These are phyloP conservation scores for Cladosporium sp. DNA, from an alignment of 2,329 filamentous ascomycete species.

Conservation along the genomic window DNA sequence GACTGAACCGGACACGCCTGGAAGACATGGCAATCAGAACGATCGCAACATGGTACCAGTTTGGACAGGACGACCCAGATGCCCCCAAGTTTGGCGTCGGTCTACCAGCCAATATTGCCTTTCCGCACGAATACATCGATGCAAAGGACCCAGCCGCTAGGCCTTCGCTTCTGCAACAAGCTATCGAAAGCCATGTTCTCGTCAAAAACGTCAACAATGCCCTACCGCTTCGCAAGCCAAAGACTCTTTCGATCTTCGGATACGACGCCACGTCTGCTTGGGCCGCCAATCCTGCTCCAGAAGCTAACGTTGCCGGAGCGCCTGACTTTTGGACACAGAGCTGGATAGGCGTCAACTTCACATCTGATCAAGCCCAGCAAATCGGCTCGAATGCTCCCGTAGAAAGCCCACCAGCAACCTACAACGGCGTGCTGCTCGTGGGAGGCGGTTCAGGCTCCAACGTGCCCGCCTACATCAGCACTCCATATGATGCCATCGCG, in stretches of 20 bases:
- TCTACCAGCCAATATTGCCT: conserved; percentile 45
- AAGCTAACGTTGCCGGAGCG: conserved; percentile 6
- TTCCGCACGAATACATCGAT: conserved; percentile 49
- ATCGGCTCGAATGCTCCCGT: conserved; percentile 30
- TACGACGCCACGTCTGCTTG: conserved; percentile 46
- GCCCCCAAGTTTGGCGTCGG: conserved; percentile 38
- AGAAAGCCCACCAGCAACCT: conserved; percentile 18
- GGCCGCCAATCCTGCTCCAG: conserved; percentile 19
- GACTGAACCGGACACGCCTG: conserved; percentile 50
- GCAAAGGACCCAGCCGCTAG: conserved; percentile 48
- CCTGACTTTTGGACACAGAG: conserved; percentile 17
- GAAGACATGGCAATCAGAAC: conserved; percentile 54
- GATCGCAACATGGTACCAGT: conserved; percentile 52
- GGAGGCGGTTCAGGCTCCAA: conserved; percentile 32
- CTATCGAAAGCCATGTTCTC: conserved; percentile 57
- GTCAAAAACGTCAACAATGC: conserved; percentile 55
- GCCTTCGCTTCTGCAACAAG: conserved; percentile 48
- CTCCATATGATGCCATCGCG: conserved; percentile 32
- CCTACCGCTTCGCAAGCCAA: conserved; percentile 48
- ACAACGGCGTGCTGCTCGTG: conserved; percentile 29
- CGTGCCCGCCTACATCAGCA: conserved; percentile 29
- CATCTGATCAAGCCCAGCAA: conserved; percentile 15
- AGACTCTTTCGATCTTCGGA: conserved; percentile 53
- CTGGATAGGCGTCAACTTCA: conserved; percentile 16
- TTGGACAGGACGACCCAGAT: conserved; percentile 45